phyloP scores from a whole-genome alignment of 495 filamentous ascomycete genomes.

The Cladorrhinum samala region DNA sequence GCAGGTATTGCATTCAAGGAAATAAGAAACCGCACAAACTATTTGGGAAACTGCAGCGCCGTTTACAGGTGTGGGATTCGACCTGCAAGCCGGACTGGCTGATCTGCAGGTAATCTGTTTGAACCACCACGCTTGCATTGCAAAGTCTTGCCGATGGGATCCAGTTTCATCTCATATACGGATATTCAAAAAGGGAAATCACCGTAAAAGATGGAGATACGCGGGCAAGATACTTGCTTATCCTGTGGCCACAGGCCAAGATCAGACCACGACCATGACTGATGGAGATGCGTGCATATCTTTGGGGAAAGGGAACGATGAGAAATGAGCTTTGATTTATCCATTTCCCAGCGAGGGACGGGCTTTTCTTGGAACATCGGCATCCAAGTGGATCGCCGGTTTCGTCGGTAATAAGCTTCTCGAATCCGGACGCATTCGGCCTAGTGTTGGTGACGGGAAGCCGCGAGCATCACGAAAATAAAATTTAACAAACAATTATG shows the following conservation, averaged over 20 bases:
- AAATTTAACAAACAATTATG: too few species aligned
- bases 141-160: background rate
- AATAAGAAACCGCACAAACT: too few species aligned
- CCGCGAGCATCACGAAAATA: too few species aligned
- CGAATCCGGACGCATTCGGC: background rate
- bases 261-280: background rate
- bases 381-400: background rate
- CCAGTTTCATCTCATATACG: too few species aligned
- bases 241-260: background rate
- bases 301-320: background rate
- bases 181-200: too few species aligned
- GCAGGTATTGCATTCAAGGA: too few species aligned
- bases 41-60: too few species aligned
- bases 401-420: background rate
- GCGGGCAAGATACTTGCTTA: too few species aligned
- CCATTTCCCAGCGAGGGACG: background rate
- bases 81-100: background rate
- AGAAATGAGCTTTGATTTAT: background rate
- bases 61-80: too few species aligned
- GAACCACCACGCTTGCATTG: too few species aligned
- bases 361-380: background rate
- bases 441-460: background rate
- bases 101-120: too few species aligned
- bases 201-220: background rate
- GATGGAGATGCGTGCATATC: too few species aligned